phyloP scores from a whole-genome alignment of 768 basidiomycete species.

The Russula ochroleuca region DNA sequence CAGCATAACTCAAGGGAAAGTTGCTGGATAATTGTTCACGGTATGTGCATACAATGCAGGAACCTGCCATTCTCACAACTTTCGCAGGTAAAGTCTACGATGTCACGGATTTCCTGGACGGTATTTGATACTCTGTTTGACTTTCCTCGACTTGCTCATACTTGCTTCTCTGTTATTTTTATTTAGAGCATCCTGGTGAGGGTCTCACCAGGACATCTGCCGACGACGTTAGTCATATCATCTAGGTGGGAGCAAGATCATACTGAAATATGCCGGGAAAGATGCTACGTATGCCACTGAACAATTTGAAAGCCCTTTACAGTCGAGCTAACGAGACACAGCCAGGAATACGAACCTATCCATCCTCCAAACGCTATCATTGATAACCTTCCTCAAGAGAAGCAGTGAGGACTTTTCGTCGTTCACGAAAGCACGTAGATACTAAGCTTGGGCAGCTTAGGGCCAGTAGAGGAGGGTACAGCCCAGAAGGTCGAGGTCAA shows the following conservation, averaged over 20 bases:
- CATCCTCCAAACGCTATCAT: constrained; percentile 82
- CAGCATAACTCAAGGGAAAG: constrained; percentile 26
- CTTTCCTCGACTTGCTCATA: neutral
- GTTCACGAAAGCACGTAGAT: neutral
- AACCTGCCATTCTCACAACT: neutral
- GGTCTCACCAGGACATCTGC: neutral
- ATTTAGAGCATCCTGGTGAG: constrained; percentile 27
- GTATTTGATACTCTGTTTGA: constrained; percentile 27
- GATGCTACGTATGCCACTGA: constrained; percentile 40
- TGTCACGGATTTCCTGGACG: constrained; percentile 41
- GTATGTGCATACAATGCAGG: neutral
- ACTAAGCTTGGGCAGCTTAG: constrained; percentile 42
- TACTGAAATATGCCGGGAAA: constrained; percentile 53
- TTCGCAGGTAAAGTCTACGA: constrained; percentile 42
- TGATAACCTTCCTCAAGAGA: constrained; percentile 74
- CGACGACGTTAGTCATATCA: neutral
- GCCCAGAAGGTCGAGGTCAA: constrained; percentile 58
- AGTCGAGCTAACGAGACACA: constrained; percentile 7
- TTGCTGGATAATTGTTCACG: constrained; percentile 29
- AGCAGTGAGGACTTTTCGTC: constrained; percentile 44
- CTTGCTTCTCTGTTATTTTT: too few relatives aligned
- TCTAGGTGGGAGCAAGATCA: constrained; percentile 47
- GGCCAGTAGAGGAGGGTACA: constrained; percentile 64
- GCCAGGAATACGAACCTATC: constrained; percentile 75
- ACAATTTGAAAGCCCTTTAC: neutral